These are phyloP conservation scores for Oryza glaberrima DNA, from an alignment of 176 grass and related monocot species.

Conservation along the genomic window DNA sequence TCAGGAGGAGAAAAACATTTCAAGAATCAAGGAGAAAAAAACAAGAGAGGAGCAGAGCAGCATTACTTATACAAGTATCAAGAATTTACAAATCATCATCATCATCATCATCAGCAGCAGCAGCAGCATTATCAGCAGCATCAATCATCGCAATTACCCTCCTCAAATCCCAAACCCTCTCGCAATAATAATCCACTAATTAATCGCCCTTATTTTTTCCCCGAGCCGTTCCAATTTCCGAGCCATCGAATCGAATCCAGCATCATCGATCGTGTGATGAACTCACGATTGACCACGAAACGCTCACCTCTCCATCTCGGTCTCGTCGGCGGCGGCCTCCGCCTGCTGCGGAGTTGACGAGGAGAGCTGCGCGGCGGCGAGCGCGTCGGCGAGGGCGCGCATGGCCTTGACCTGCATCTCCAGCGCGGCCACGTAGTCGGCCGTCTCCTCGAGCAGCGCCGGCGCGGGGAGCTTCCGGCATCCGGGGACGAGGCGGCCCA, in stretches of 20 bases:
- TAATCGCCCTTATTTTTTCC: constrained; percentile 34
- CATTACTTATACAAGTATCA: constrained; percentile 48
- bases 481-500: constrained; percentile 84
- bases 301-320: constrained; percentile 53
- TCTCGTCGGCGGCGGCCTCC: not conserved
- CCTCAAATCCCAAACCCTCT: constrained; percentile 22
- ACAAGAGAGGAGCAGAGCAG: constrained; percentile 28
- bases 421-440: constrained; percentile 88
- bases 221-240: constrained; percentile 17
- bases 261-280: not conserved
- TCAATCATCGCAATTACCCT: constrained; percentile 27
- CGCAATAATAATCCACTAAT: constrained; percentile 43
- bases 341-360: constrained; percentile 16
- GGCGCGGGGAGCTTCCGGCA: constrained; percentile 81
- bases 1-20: constrained; percentile 21
- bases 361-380: constrained; percentile 62
- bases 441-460: constrained; percentile 85
- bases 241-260: not conserved
- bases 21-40: not conserved
- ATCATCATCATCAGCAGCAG: not conserved
- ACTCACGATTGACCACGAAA: not conserved
- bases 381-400: constrained; percentile 76
- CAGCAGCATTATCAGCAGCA: constrained; percentile 6
- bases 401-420: constrained; percentile 97
- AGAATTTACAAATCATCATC: constrained; percentile 57